These are phyloP conservation scores for Lophium mytilinum DNA, from an alignment of 495 filamentous ascomycete species.

Conservation along the genomic window DNA sequence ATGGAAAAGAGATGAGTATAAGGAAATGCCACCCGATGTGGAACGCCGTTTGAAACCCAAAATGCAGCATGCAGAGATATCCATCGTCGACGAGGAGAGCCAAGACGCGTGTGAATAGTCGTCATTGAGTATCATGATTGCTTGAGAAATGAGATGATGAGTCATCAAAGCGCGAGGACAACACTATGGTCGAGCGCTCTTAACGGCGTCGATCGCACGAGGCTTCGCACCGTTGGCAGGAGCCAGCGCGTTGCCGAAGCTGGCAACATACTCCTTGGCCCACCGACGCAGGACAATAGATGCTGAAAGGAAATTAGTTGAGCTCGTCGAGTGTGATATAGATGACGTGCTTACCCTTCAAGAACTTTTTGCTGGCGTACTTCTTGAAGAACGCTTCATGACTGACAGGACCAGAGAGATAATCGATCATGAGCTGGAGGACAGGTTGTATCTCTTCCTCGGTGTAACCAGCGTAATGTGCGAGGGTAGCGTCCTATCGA, in stretches of 20 bases:
- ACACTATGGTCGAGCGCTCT: no score
- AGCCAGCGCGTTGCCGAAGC: constrained; percentile 15
- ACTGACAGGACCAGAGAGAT: constrained; percentile 74
- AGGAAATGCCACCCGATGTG: background rate
- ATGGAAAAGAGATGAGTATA: background rate
- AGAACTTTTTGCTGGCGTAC: constrained; percentile 96
- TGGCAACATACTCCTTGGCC: constrained; percentile 59
- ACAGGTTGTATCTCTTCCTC: constrained; percentile 90
- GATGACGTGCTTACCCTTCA: constrained; percentile 56
- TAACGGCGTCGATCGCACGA: background rate
- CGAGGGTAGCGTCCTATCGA: constrained; percentile 69
- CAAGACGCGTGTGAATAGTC: background rate
- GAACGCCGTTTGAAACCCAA: background rate
- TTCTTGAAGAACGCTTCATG: constrained; percentile 99
- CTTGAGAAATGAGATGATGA: background rate
- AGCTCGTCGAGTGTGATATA: background rate
- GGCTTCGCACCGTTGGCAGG: constrained; percentile 4
- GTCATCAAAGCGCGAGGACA: background rate
- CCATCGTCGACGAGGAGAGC: background rate
- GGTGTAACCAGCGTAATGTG: constrained; percentile 86
- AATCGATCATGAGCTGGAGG: constrained; percentile 90
- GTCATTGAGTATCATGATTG: background rate
- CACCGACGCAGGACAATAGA: constrained; percentile 87
- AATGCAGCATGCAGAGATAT: constrained; percentile 1
- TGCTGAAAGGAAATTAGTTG: constrained; percentile 45